Evolutionary conservation across 768 basidiomycete species (phyloP), one percentile per base, ranked within the genome.

Genomic region (Lentinula lateritia): DNA sequence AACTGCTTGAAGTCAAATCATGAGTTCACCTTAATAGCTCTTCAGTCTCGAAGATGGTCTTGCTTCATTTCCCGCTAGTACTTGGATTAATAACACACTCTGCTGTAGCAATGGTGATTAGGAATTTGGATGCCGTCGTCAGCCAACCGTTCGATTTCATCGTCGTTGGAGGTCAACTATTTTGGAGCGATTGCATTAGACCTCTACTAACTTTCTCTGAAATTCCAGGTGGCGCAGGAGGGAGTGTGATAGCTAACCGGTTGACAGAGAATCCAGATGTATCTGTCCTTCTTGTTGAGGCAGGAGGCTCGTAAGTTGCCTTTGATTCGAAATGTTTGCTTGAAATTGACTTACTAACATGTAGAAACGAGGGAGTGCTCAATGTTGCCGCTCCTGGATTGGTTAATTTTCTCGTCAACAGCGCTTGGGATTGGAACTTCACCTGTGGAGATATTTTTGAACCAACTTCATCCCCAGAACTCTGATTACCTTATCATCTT

Each of bases 211-310:
- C 38, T 39, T 39, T 9, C 38, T 9, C 38, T 39, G 38, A 8
- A 8, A 8, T 13, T 39, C 13, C 38, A 39, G 38, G 9, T 39
- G 38, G 38, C 38, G 38, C 38, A 2, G 38, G 66, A 63, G 74
- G 74, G 18, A 62, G 67, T 20, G 69, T 72, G 0, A 64, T 64
- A 35, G 59, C 63, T 5, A 61, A 61, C 35, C 52, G 59, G 20
- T 39, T 64, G 18, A 61, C 58, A 39, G 63, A 64, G 46, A 35
- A 64, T 61, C 60, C 63, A 15, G 28, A 52, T 15, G 55, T 63
- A 32, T 48, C 64, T 23, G 67, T 75, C 7, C 70, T 73, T 18
- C 12, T 63, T 66, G 45, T 64, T 64, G 34, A 66, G 63, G 46
- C 62, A 62, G 52, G 67, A 63, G n/a, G 46, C 34, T 67, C 32